Evolutionary conservation across 371 early-diverging fungal species (phyloP).

Genomic region (Apophysomyces ossiformis): DNA sequence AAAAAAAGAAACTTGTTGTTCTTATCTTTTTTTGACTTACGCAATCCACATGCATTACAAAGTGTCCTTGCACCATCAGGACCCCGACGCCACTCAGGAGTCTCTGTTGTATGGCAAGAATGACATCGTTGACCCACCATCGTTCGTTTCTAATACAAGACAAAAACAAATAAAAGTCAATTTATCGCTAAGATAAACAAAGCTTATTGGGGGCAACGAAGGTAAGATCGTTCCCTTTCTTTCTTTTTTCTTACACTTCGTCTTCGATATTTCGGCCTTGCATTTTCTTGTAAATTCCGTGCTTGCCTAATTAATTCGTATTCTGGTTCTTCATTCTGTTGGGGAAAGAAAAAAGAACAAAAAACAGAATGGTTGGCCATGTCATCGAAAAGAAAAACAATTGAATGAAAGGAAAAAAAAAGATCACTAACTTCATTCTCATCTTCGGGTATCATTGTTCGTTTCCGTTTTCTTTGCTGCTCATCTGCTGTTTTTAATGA

Average conservation of each 20-base stretch:
- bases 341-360: background rate
- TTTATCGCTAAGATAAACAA: too few relatives aligned
- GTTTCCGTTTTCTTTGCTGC: slow-evolving; percentile 1
- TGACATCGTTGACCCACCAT: slow-evolving; percentile 54
- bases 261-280: slow-evolving; percentile 39
- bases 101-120: slow-evolving; percentile 64
- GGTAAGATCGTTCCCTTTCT: background rate
- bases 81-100: slow-evolving; percentile 76
- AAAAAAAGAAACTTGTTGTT: background rate
- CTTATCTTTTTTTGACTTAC: slow-evolving; percentile 33
- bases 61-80: slow-evolving; percentile 71
- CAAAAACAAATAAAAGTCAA: too few relatives aligned
- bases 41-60: slow-evolving; percentile 74
- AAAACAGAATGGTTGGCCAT: background rate
- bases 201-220: too few relatives aligned
- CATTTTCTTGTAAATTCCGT: slow-evolving; percentile 33
- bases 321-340: slow-evolving; percentile 22
- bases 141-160: slow-evolving; percentile 15
- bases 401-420: background rate
- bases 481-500: slow-evolving; percentile 3
- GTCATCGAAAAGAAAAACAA: background rate
- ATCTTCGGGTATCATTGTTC: slow-evolving; percentile 6
- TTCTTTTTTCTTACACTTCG: slow-evolving; percentile 30
- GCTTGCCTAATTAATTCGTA: slow-evolving; percentile 46
- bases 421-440: slow-evolving; percentile 4